phyloP scores from a whole-genome alignment of 768 basidiomycete species.

The Trametes cubensis region DNA sequence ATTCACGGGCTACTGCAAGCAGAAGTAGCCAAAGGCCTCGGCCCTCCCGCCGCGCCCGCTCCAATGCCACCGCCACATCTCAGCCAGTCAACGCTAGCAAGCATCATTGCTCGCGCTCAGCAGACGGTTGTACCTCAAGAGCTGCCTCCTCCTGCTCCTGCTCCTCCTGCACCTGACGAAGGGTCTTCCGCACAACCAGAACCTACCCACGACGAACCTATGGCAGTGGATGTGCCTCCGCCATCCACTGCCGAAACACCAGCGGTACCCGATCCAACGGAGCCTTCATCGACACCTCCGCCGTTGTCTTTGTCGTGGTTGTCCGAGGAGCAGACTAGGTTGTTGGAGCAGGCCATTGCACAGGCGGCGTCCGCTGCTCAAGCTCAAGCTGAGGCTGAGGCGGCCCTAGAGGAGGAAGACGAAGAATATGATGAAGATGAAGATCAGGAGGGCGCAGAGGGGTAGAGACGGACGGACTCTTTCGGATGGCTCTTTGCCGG shows the following conservation, averaged over 20 bases:
- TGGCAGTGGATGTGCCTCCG: constrained; percentile 4
- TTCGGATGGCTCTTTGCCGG: neutral
- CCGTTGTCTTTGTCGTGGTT: constrained; percentile 69
- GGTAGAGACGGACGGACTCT: neutral
- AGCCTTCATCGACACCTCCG: constrained; percentile 27
- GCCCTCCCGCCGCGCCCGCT: constrained; percentile 29
- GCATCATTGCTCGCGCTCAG: constrained; percentile 73
- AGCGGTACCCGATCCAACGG: constrained; percentile 12
- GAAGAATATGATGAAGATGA: constrained; percentile 49
- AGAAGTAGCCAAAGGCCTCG: constrained; percentile 59
- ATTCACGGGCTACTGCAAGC: constrained; percentile 59
- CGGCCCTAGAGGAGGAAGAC: constrained; percentile 72
- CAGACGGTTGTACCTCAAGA: constrained; percentile 40
- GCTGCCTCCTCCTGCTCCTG: neutral
- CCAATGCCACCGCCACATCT: constrained; percentile 43
- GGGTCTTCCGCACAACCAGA: neutral
- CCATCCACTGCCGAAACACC: constrained; percentile 13
- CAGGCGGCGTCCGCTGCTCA: constrained; percentile 75
- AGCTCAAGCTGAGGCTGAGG: constrained; percentile 78
- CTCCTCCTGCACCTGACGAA: neutral
- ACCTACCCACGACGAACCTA: constrained; percentile 16
- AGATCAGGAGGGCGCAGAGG: constrained; percentile 34
- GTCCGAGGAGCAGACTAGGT: constrained; percentile 69
- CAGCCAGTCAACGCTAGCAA: constrained; percentile 70
- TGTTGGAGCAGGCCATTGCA: constrained; percentile 74